Evolutionary conservation across 2,329 filamentous ascomycete species (phyloP), one percentile per base, ranked within the genome.

Genomic region (Epichloe gansuensis): DNA sequence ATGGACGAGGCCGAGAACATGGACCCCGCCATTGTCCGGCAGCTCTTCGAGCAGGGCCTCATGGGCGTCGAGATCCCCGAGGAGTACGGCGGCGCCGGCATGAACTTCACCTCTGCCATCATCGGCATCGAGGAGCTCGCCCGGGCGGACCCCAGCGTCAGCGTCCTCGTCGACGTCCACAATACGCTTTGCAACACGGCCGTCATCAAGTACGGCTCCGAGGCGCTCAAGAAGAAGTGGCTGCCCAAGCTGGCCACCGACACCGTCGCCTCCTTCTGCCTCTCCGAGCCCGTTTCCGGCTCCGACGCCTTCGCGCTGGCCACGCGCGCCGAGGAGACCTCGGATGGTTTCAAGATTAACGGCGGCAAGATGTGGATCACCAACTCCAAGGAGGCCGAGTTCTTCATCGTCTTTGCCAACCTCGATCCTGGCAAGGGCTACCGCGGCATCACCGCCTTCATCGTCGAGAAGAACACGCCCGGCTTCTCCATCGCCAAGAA

Each of bases 291-390:
- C 5, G 86, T 86, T 1, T 95, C 89, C 23, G 93, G 93, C 23
- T 95, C 90, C 1, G 93, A 98, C 66, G 93, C 93, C 42, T 98
- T 98, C 65, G 94, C 94, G 1, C 78, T 98, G 58, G 86, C 89
- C 60, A 97, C 93, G 53, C 91, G 88, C 69, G 93, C 93, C 44
- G 83, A 81, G 54, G 88, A 91, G 75, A 93, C 88, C 0, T 77
- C 82, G 23, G 79, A 83, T 58, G 90, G 91, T 37, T 98, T 91
- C 75, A 84, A 78, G 71, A 86, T 98, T 69, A 86, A 82, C 56
- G 93, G 93, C 48, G 83, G 82, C 69, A 98, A 98, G 81, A 98
- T 98, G 93, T 98, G 93, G 93, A 98, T 98, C 72, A 98, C 93
- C 58, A 98, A 98, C 77, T 86, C 87, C 49, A 84, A 91, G 74